Conservation (phyloP, 345 rosid genomes). For the Lepidium africanum region DNA sequence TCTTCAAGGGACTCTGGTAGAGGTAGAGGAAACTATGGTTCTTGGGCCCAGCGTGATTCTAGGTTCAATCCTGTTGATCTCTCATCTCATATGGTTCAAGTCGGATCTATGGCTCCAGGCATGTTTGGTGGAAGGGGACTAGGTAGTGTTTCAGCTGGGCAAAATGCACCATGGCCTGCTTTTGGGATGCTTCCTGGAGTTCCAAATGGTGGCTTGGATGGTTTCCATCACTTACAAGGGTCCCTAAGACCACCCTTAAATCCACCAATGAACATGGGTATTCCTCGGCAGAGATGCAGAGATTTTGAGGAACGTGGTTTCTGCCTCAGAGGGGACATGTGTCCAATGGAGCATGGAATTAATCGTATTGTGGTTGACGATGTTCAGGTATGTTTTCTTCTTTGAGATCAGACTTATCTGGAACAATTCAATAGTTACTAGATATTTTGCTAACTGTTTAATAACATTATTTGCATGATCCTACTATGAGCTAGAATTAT, state of each 20-base stretch:
- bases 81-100: conserved; percentile 70
- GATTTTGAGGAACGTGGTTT: conserved; percentile 99
- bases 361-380: conserved; percentile 96
- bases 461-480: not conserved
- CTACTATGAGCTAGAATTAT: not conserved
- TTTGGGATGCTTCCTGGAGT: conserved; percentile 78
- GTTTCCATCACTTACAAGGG: conserved; percentile 72
- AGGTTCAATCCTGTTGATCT: conserved; percentile 56
- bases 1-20: conserved; percentile 60
- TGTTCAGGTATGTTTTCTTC: conserved; percentile 65
- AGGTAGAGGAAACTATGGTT: conserved; percentile 77
- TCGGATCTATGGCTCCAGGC: conserved; percentile 41
- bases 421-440: not conserved
- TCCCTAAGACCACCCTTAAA: conserved; percentile 54
- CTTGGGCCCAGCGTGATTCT: conserved; percentile 69
- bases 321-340: conserved; percentile 98
- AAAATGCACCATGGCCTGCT: conserved; percentile 60
- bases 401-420: not conserved
- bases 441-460: conserved; percentile 2
- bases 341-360: conserved; percentile 99
- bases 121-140: conserved; percentile 74
- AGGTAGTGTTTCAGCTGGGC: conserved; percentile 55
- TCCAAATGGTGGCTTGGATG: conserved; percentile 71
- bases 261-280: conserved; percentile 59
- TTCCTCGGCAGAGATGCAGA: conserved; percentile 79